Evolutionary conservation across 208 protist species (phyloP), one percentile per base, ranked within the genome.

Genomic region (Angomonas deanei): DNA sequence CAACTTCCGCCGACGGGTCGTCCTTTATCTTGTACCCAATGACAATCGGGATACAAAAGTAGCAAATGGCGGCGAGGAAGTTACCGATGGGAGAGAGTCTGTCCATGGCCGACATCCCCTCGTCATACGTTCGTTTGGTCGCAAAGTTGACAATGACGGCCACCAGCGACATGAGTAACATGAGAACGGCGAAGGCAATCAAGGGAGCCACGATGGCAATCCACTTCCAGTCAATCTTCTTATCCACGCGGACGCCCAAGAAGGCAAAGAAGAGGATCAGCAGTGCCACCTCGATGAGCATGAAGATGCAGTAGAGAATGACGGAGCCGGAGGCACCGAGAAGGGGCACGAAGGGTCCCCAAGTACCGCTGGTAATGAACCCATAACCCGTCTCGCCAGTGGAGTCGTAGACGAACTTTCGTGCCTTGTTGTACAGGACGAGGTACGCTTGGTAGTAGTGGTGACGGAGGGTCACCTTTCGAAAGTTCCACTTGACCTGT

Each of bases 381-480:
- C 82, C 86, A 26, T 92, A 86, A 10, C 71, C 85, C 59, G 88
- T 74, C 64, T 95, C 89, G 61, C 89, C 89, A 27, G 83, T 64
- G 3, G 68, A 57, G 68, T 95, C 89, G 71, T 93, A 95, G 4
- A 95, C 68, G 66, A 77, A 84, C 58, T 93, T 92, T 54, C 86
- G 84, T 23, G 74, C 76, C 31, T 67, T 66, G 72, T 88, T 88
- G 70, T 80, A 91, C 10, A 95, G 74, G 17, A 89, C 76, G 47
- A 87, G 69, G 66, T 92, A 95, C 27, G 89, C 89, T 62, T 93
- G 84, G 53, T 91, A 88, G 66, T 89, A 95, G 61, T 93, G 89
- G 67, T 91, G 81, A 27, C 89, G 89, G 47, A 95, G 71, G 8
- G 89, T 91, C 1, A 91, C 79, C 57, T 92, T 95, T 62, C 86